phyloP scores from a whole-genome alignment of 2,329 filamentous ascomycete species.

The Phaeosphaeriaceae sp. region DNA sequence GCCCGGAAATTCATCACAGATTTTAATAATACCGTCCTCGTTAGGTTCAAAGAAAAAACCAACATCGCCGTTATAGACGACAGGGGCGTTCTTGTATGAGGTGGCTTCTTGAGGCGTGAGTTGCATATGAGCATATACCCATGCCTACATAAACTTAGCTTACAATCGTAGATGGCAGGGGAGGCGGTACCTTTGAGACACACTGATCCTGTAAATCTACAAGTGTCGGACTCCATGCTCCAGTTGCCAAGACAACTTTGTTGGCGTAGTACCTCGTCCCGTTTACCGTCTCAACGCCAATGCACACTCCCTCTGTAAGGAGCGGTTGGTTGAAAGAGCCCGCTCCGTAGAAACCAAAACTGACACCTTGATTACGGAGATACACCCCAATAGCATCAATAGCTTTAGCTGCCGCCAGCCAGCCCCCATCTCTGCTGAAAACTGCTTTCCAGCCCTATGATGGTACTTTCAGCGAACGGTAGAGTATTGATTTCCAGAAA shows the following conservation, averaged over 20 bases:
- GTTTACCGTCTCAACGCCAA: slow-evolving; percentile 52
- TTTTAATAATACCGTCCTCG: slow-evolving; percentile 54
- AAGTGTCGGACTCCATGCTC: slow-evolving; percentile 38
- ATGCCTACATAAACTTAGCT: slow-evolving; percentile 54
- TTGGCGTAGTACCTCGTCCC: slow-evolving; percentile 53
- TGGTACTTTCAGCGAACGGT: background rate
- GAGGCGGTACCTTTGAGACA: slow-evolving; percentile 63
- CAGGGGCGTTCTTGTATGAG: slow-evolving; percentile 60
- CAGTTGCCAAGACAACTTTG: slow-evolving; percentile 54
- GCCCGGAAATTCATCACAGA: slow-evolving; percentile 65
- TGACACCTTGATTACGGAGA: slow-evolving; percentile 48
- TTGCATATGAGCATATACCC: slow-evolving; percentile 61
- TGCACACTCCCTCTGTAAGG: slow-evolving; percentile 46
- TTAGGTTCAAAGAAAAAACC: slow-evolving; percentile 61
- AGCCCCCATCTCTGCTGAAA: slow-evolving; percentile 53
- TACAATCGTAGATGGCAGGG: slow-evolving; percentile 39
- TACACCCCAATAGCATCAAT: slow-evolving; percentile 55
- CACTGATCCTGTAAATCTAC: slow-evolving; percentile 39
- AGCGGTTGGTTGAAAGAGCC: slow-evolving; percentile 55
- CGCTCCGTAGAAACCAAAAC: slow-evolving; percentile 52
- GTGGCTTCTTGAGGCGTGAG: slow-evolving; percentile 56
- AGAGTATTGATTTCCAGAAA: background rate
- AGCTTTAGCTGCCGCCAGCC: slow-evolving; percentile 56
- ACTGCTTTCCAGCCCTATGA: slow-evolving; percentile 55
- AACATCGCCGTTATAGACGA: slow-evolving; percentile 58